Evolutionary conservation across 345 rosid genomes (phyloP).

Genomic region (Hirschfeldia incana): DNA sequence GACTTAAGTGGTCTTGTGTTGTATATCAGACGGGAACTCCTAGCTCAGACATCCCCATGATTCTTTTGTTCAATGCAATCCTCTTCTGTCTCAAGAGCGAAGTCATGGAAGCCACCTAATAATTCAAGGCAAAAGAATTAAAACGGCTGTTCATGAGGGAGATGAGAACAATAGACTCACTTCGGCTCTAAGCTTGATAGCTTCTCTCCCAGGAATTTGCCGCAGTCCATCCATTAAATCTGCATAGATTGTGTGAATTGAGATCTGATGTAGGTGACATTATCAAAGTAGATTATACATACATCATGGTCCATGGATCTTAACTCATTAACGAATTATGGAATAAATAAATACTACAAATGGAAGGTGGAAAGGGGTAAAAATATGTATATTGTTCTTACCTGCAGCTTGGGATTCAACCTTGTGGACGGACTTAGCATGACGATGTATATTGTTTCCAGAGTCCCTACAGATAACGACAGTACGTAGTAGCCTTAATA

Average conservation of each 20-base stretch:
- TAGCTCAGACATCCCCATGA: slow-evolving; percentile 76
- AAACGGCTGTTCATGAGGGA: neutral
- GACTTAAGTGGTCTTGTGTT: slow-evolving; percentile 10
- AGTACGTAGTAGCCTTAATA: slow-evolving; percentile 13
- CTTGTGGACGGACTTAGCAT: slow-evolving; percentile 70
- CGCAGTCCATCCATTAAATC: slow-evolving; percentile 92
- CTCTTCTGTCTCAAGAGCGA: slow-evolving; percentile 66
- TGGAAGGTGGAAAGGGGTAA: neutral
- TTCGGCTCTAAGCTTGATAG: slow-evolving; percentile 94
- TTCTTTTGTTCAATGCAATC: slow-evolving; percentile 58
- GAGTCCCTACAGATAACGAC: slow-evolving; percentile 54
- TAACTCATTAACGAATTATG: neutral
- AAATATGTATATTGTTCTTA: slow-evolving; percentile 23
- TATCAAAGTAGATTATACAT: neutral
- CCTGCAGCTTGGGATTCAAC: slow-evolving; percentile 80
- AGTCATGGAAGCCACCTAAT: slow-evolving; percentile 81
- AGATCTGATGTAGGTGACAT: slow-evolving; percentile 5
- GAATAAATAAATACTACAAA: neutral
- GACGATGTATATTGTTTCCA: slow-evolving; percentile 51
- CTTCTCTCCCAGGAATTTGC: slow-evolving; percentile 86
- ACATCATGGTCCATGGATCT: neutral
- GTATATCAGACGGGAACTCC: slow-evolving; percentile 61
- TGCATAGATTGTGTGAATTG: slow-evolving; percentile 29
- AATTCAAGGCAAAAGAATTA: neutral
- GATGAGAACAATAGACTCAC: slow-evolving; percentile 38